phyloP scores from a whole-genome alignment of 495 filamentous ascomycete genomes.

The Haplographium delicatum region DNA sequence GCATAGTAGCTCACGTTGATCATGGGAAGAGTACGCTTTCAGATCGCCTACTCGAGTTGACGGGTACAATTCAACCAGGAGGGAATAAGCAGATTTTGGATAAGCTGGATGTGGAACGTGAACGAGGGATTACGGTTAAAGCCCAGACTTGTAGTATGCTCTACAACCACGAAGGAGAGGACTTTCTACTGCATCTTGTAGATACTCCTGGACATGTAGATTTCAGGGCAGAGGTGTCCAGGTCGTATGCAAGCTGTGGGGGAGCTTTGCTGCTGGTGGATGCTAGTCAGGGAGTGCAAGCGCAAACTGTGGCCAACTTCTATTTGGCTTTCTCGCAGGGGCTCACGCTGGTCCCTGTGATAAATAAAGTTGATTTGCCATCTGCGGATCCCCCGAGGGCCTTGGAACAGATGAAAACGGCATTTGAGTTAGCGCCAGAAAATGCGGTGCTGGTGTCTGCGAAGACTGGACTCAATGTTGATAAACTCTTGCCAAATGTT shows the following conservation, averaged over 20 bases:
- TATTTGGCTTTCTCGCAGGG: slow-evolving; percentile 93
- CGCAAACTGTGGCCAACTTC: slow-evolving; percentile 96
- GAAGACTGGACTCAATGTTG: slow-evolving; percentile 87
- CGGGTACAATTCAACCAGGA: slow-evolving; percentile 83
- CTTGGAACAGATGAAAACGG: slow-evolving; percentile 74
- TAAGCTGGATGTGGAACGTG: slow-evolving; percentile 93
- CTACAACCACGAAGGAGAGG: slow-evolving; percentile 76
- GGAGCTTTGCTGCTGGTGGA: slow-evolving; percentile 91
- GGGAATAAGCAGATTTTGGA: slow-evolving; percentile 94
- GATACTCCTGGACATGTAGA: slow-evolving; percentile 98
- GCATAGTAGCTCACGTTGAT: slow-evolving; percentile 97
- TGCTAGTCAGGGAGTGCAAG: slow-evolving; percentile 87
- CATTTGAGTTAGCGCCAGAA: slow-evolving; percentile 81
- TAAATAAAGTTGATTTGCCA: slow-evolving; percentile 93
- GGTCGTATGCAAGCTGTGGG: slow-evolving; percentile 92
- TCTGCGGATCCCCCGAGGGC: slow-evolving; percentile 81
- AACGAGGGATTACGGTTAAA: slow-evolving; percentile 96
- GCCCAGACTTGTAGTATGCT: slow-evolving; percentile 98
- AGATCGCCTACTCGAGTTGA: slow-evolving; percentile 89
- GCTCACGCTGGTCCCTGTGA: slow-evolving; percentile 77
- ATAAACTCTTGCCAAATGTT: slow-evolving; percentile 72
- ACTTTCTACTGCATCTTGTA: slow-evolving; percentile 91
- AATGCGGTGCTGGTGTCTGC: slow-evolving; percentile 84
- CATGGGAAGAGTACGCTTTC: slow-evolving; percentile 96
- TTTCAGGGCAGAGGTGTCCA: slow-evolving; percentile 90